Conservation (phyloP, 2,329 filamentous ascomycete genomes). For the Aspergillus bombycis region DNA sequence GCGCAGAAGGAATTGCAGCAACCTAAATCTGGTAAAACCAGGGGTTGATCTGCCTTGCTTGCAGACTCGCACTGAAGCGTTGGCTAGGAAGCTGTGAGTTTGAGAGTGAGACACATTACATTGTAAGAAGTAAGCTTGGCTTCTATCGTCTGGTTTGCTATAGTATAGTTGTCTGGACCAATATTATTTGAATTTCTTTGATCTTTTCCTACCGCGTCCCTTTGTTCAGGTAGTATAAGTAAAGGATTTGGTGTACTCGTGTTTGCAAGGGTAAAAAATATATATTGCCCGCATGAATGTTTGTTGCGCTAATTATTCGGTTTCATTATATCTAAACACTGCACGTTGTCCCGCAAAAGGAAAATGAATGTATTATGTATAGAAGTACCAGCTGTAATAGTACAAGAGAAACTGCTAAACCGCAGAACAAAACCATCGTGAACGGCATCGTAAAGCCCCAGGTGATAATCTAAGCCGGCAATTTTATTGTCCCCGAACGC, state of each 20-base stretch:
- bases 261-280: background rate
- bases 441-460: background rate
- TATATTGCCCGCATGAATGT: background rate
- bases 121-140: background rate
- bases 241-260: background rate
- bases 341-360: background rate
- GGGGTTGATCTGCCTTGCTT: slow-evolving; percentile 37
- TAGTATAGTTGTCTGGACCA: background rate
- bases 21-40: slow-evolving; percentile 23
- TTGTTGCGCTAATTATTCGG: background rate
- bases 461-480: background rate
- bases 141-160: background rate
- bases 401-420: background rate
- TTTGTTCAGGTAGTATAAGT: background rate
- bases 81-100: slow-evolving; percentile 41
- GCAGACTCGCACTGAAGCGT: slow-evolving; percentile 44
- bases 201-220: background rate
- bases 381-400: slow-evolving; percentile 4
- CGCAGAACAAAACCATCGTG: slow-evolving; percentile 1
- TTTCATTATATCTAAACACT: too few species aligned
- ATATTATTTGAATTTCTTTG: background rate
- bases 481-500: background rate
- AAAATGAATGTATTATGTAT: background rate
- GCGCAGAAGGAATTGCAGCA: slow-evolving; percentile 71
- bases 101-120: slow-evolving; percentile 45